These are phyloP conservation scores for Alternaria sp. DNA, from an alignment of 2,329 filamentous ascomycete genomes.

Conservation along the genomic window DNA sequence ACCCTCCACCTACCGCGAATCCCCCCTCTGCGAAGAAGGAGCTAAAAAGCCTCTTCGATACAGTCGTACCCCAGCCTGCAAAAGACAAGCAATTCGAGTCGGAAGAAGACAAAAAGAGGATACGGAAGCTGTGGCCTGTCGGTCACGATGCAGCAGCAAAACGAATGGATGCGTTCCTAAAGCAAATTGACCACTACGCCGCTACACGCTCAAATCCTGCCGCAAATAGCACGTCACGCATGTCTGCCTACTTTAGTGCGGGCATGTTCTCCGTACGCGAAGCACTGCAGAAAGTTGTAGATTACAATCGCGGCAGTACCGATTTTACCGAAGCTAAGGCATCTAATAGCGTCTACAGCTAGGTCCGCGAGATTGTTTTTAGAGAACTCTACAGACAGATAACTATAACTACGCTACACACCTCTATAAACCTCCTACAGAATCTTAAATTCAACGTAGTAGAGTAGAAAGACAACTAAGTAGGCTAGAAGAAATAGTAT, in stretches of 20 bases:
- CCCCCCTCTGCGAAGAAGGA: conserved; percentile 32
- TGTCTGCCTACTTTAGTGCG: conserved; percentile 55
- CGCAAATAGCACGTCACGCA: conserved; percentile 49
- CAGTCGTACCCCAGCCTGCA: conserved; percentile 42
- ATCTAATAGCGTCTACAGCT: conserved; percentile 49
- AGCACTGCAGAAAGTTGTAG: conserved; percentile 50
- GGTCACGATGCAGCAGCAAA: conserved; percentile 52
- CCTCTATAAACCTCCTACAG: conserved; percentile 57
- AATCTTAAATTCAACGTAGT: conserved; percentile 61
- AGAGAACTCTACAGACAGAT: conserved; percentile 59
- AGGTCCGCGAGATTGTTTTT: conserved; percentile 61
- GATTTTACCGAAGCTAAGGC: conserved; percentile 52
- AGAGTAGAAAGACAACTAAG: conserved; percentile 58
- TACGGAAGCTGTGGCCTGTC: conserved; percentile 55
- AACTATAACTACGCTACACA: conserved; percentile 55
- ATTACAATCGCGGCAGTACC: conserved; percentile 50
- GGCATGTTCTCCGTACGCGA: conserved; percentile 56
- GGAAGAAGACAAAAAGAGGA: conserved; percentile 48
- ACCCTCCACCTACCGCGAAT: conserved; percentile 51
- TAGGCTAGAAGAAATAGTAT: conserved; percentile 58
- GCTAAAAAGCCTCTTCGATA: conserved; percentile 41
- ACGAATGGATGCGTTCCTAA: conserved; percentile 51
- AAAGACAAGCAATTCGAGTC: conserved; percentile 51
- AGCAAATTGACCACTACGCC: conserved; percentile 51
- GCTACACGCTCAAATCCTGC: conserved; percentile 53